phyloP scores from a whole-genome alignment of 2,329 filamentous ascomycete genomes.

The Fusarium sp. region DNA sequence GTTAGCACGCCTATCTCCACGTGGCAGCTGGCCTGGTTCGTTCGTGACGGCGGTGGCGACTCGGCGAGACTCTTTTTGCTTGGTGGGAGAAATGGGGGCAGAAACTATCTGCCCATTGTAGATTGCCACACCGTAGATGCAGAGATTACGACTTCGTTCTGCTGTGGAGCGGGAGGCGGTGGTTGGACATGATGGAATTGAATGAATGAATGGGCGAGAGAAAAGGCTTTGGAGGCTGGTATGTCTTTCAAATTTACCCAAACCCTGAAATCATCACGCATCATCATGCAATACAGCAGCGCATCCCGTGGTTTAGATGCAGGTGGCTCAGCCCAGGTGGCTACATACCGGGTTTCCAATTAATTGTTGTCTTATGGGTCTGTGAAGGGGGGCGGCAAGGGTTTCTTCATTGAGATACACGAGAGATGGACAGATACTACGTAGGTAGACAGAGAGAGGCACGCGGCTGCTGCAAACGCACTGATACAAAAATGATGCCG shows the following conservation, averaged over 20 bases:
- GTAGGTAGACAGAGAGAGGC: background rate
- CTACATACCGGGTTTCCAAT: background rate
- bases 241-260: background rate
- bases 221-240: background rate
- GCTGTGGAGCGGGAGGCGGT: background rate
- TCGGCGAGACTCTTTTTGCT: background rate
- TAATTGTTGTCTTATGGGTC: background rate
- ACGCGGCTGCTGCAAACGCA: slow-evolving; percentile 2
- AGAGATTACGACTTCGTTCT: background rate
- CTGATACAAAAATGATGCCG: slow-evolving; percentile 1
- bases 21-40: slow-evolving; percentile 29
- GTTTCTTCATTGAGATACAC: background rate
- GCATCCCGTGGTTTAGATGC: background rate
- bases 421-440: background rate
- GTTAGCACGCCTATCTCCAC: slow-evolving; percentile 29
- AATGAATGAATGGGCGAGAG: background rate
- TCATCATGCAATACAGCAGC: background rate
- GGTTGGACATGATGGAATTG: background rate
- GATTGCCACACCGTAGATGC: background rate
- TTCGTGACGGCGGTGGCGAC: background rate
- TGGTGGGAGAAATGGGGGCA: background rate
- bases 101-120: background rate
- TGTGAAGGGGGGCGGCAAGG: background rate
- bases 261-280: slow-evolving; percentile 2
- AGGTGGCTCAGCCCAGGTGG: background rate